Base-by-base conservation (phyloP, 805 yeast genomes). In the Pichia membranifaciens region DNA sequence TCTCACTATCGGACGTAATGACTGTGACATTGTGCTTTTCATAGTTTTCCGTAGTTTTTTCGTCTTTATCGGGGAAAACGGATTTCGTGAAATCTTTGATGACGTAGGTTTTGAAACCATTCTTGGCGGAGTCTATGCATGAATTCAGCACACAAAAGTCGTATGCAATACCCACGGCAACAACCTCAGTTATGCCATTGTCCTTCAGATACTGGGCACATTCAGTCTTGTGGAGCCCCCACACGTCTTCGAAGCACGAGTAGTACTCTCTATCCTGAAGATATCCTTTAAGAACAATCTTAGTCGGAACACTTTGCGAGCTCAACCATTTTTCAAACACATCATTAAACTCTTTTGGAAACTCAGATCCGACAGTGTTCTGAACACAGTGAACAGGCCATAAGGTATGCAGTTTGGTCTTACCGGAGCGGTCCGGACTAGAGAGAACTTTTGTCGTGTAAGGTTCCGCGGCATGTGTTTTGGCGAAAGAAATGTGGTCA, bases 371-470 rank as follows among this genome's bases (percentile, higher is more conserved):
- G 5, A 53, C 42, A 0, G 89, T 72, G 44, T 73, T 71, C 58
- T 87, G 90, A 15, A 90, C 77, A 63, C 97, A 90, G 61, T 90
- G 98, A 47, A 78, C 90, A 0, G 98, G 97, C 97, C 97, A 90
- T 3, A 88, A 71, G 0, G 74, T 71, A 52, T 79, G 81, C 23
- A 57, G 31, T 18, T 65, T 64, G 0, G 65, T 60, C 2, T 45
- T 46, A 48, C 66, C 68, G 1, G 52, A 49, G 13, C 59, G 64
- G 8, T 67, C 54, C 0, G 93, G 90, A 42, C 81, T 77, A 1
- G 56, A 43, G 58, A 82, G 78, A 16, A 59, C 66, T 36, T 77
- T 54, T 1, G 68, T 58, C 0, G 79, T 66, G 58, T 71, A 89
- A 2, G 89, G 85, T 2, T 61, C 48, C 22, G 52, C 64, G 32